A percentile compares a stretch with the other conserved stretches of the same genome.
Evolutionary conservation across 495 filamentous ascomycete genomes (phyloP).

Genomic region (Hypoxylon lienhwacheense): DNA sequence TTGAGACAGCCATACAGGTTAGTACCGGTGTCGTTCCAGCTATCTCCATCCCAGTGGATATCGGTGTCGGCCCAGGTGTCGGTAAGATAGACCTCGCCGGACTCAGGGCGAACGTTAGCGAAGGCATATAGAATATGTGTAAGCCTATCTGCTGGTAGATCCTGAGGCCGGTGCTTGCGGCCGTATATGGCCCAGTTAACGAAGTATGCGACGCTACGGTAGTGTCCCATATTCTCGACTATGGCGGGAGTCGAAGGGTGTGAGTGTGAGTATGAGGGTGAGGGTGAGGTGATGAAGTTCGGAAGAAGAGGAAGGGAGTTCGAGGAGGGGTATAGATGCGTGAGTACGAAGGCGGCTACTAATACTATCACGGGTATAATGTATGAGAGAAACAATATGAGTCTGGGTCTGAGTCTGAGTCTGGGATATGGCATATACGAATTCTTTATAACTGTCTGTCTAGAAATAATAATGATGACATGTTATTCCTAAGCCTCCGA

Average conservation of each 20-base stretch:
- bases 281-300: not conserved
- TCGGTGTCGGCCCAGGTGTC: constrained; percentile 85
- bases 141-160: constrained; percentile 80
- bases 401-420: no score
- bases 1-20: constrained; percentile 93
- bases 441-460: constrained; percentile 14
- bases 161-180: constrained; percentile 81
- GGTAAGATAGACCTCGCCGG: constrained; percentile 70
- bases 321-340: constrained; percentile 15
- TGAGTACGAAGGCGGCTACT: constrained; percentile 9
- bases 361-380: constrained; percentile 16
- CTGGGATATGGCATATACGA: constrained; percentile 14
- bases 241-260: not conserved
- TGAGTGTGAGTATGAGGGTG: no score
- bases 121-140: constrained; percentile 84
- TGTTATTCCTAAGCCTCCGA: not conserved
- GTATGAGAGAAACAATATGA: constrained; percentile 11
- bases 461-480: no score
- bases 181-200: constrained; percentile 96
- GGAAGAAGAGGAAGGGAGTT: constrained; percentile 9
- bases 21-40: constrained; percentile 66
- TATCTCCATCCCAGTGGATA: constrained; percentile 87
- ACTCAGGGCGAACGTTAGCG: constrained; percentile 62
- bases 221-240: constrained; percentile 52
- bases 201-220: constrained; percentile 78